Evolutionary conservation across 2,329 filamentous ascomycete genomes (phyloP).

Genomic region (Hortaea werneckii): DNA sequence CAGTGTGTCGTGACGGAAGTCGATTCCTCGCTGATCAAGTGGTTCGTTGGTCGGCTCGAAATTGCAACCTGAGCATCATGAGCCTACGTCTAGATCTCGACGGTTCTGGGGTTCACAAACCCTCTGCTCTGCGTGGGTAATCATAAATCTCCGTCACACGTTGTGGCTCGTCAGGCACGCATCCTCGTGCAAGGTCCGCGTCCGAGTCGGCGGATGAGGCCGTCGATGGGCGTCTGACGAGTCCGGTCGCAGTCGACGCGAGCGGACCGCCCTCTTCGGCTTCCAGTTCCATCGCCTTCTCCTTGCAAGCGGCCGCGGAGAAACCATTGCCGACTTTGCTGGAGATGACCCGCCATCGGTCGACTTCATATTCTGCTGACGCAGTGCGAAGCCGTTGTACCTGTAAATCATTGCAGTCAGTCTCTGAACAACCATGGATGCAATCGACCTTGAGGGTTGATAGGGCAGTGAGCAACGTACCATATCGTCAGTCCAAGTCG

Average conservation of each 20-base stretch:
- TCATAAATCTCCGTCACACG: neutral
- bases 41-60: too few relatives aligned
- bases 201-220: too few relatives aligned
- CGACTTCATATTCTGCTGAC: conserved; percentile 76
- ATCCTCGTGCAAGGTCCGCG: too few relatives aligned
- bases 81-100: too few relatives aligned
- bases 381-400: conserved; percentile 67
- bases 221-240: too few relatives aligned
- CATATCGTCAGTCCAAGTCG: conserved; percentile 87
- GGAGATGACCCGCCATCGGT: conserved; percentile 86
- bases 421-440: neutral
- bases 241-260: neutral
- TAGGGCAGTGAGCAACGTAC: conserved; percentile 36
- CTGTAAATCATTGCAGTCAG: conserved; percentile 37
- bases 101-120: neutral
- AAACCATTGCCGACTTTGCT: conserved; percentile 86
- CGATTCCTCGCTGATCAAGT: too few relatives aligned
- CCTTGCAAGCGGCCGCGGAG: conserved; percentile 75
- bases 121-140: conserved; percentile 1
- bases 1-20: too few relatives aligned
- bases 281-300: conserved; percentile 58
- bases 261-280: conserved; percentile 10
- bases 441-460: neutral
- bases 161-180: too few relatives aligned
- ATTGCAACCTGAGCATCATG: too few relatives aligned